Conservation (phyloP, 495 filamentous ascomycete species). For the Neurospora sp. region DNA sequence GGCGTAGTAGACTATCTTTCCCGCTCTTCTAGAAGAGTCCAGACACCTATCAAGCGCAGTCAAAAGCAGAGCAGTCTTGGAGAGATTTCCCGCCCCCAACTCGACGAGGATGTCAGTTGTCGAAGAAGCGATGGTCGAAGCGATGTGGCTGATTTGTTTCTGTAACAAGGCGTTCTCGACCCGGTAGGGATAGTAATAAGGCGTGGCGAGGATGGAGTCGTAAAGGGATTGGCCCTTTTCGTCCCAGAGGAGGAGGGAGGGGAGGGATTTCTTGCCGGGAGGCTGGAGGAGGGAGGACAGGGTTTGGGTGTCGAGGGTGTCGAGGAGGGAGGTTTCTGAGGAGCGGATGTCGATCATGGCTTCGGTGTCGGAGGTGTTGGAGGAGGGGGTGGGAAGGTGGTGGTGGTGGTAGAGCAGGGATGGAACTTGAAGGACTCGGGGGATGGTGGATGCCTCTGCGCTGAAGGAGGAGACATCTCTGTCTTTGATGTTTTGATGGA, state of each 20-base stretch:
- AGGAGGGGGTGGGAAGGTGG: background rate
- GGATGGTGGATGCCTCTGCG: background rate
- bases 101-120: conserved; percentile 7
- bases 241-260: conserved; percentile 8
- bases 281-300: conserved; percentile 3
- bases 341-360: conserved; percentile 8
- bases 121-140: conserved; percentile 2
- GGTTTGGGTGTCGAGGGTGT: conserved; percentile 2
- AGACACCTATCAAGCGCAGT: background rate
- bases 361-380: background rate
- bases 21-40: background rate
- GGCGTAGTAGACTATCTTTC: conserved; percentile 5
- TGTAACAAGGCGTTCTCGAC: conserved; percentile 1
- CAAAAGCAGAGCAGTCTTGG: conserved; percentile 5
- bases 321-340: background rate
- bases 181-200: conserved; percentile 9
- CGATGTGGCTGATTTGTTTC: background rate
- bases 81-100: conserved; percentile 7
- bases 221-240: conserved; percentile 10
- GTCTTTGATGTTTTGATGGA: background rate
- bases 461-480: background rate
- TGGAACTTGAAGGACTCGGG: background rate
- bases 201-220: conserved; percentile 4
- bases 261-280: background rate
- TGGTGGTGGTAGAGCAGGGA: background rate